phyloP scores from a whole-genome alignment of 2,329 filamentous ascomycete species.

The Monilinia laxa region DNA sequence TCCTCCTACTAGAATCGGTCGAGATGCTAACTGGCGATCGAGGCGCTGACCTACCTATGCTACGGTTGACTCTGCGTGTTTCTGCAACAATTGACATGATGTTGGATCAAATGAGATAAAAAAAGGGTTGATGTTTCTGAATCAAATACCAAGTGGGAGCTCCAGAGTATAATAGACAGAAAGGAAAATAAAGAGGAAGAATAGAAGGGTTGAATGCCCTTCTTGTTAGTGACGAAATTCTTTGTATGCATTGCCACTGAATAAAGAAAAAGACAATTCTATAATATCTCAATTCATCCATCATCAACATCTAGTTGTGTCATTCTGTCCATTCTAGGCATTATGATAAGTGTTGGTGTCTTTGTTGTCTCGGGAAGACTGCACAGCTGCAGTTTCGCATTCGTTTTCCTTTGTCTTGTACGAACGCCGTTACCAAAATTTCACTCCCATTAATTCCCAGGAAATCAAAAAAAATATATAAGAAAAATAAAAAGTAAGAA shows the following conservation, averaged over 20 bases:
- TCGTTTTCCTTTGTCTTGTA: constrained; percentile 37
- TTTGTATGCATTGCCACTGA: constrained; percentile 40
- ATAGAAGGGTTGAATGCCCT: constrained; percentile 35
- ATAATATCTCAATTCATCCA: constrained; percentile 33
- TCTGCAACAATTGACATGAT: constrained; percentile 34
- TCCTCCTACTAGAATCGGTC: constrained; percentile 36
- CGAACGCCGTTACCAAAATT: constrained; percentile 26
- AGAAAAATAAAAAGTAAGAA: constrained; percentile 3
- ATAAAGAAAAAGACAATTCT: constrained; percentile 40
- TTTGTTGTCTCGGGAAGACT: constrained; percentile 42
- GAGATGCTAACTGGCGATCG: constrained; percentile 37
- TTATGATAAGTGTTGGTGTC: constrained; percentile 36
- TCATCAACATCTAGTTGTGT: constrained; percentile 31
- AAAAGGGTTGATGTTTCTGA: not conserved
- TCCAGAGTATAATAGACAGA: constrained; percentile 24
- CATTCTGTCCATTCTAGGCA: constrained; percentile 38
- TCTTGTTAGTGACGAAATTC: constrained; percentile 37
- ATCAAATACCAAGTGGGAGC: not conserved
- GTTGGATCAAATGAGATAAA: constrained; percentile 11
- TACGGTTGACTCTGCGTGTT: constrained; percentile 24
- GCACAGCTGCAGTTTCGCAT: constrained; percentile 34
- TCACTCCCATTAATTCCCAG: constrained; percentile 19
- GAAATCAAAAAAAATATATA: constrained; percentile 1
- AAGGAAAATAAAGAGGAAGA: constrained; percentile 27
- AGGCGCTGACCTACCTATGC: constrained; percentile 27